Percentiles rank a stretch among this genome's conserved stretches.
Evolutionary conservation across 2,329 filamentous ascomycete genomes (phyloP).

Genomic region (Capronia epimyces): DNA sequence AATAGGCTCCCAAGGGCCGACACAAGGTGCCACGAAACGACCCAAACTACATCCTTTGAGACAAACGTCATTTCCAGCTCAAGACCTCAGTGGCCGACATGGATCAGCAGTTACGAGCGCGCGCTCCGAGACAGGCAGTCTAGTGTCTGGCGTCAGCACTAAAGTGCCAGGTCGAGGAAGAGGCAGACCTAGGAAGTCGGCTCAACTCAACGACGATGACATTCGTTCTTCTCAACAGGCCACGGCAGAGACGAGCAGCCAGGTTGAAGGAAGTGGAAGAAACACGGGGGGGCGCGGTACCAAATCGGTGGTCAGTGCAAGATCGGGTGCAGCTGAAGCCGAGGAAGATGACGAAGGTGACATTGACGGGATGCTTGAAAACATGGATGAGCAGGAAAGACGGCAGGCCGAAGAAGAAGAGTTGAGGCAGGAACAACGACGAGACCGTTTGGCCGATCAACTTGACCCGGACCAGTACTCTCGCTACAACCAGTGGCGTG

Average conservation of each 20-base stretch:
- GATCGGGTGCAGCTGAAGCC: conserved; percentile 24
- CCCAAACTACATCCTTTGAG: conserved; percentile 41
- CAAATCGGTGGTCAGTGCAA: conserved; percentile 25
- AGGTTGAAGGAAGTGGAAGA: conserved; percentile 13
- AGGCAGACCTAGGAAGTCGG: conserved; percentile 27
- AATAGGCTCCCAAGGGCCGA: conserved; percentile 37
- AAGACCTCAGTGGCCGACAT: conserved; percentile 16
- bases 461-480: conserved; percentile 23
- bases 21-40: conserved; percentile 30
- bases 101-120: conserved; percentile 21
- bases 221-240: conserved; percentile 11
- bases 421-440: conserved; percentile 20
- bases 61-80: conserved; percentile 43
- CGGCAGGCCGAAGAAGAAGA: conserved; percentile 25
- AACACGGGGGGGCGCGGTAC: conserved; percentile 11
- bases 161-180: conserved; percentile 24
- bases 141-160: conserved; percentile 23
- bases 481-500: conserved; percentile 24
- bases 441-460: conserved; percentile 21
- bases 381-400: conserved; percentile 26
- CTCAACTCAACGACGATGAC: conserved; percentile 25
- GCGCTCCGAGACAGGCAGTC: conserved; percentile 29
- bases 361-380: conserved; percentile 26
- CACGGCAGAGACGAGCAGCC: conserved; percentile 13
- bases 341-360: conserved; percentile 29